Evolutionary conservation across 768 basidiomycete genomes (phyloP).

Genomic region (Xerocomus potaroensis): DNA sequence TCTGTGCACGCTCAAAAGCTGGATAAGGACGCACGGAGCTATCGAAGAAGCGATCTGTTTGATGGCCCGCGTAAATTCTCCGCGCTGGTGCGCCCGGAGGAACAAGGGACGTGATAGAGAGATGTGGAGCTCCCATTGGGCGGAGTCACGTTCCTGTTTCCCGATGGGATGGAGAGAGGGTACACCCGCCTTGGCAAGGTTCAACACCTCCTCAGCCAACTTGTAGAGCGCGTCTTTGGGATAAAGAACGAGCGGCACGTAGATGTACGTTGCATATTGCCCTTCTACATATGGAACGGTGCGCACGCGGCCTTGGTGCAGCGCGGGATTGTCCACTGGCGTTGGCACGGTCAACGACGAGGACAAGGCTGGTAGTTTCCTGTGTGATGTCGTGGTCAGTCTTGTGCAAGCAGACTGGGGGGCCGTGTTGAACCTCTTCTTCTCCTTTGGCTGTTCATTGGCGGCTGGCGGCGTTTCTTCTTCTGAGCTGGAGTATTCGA

Average conservation of each 20-base stretch:
- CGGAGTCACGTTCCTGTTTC: conserved; percentile 4
- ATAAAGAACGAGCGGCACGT: conserved; percentile 54
- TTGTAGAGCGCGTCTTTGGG: conserved; percentile 41
- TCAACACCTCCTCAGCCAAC: conserved; percentile 43
- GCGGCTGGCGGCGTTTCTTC: conserved; percentile 26
- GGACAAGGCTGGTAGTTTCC: conserved; percentile 62
- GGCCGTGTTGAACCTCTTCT: conserved; percentile 39
- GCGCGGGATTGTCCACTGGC: conserved; percentile 68
- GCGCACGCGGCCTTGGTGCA: conserved; percentile 82
- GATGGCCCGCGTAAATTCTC: conserved; percentile 63
- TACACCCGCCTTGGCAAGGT: conserved; percentile 39
- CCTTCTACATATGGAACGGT: conserved; percentile 79
- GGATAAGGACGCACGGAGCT: conserved; percentile 38
- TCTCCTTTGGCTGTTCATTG: conserved; percentile 20
- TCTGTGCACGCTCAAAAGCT: conserved; percentile 1
- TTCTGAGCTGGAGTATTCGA: conserved; percentile 50
- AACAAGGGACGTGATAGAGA: conserved; percentile 83
- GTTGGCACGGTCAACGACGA: conserved; percentile 40
- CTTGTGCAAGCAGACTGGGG: not conserved
- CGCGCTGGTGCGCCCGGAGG: conserved; percentile 73
- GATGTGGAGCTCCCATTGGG: conserved; percentile 60
- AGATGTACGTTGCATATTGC: conserved; percentile 79
- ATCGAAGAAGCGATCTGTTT: conserved; percentile 45
- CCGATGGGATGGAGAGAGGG: conserved; percentile 48
- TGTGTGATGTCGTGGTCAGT: conserved; percentile 22